Evolutionary conservation across 257 asterid genomes (phyloP).

Genomic region (Mentha longifolia): DNA sequence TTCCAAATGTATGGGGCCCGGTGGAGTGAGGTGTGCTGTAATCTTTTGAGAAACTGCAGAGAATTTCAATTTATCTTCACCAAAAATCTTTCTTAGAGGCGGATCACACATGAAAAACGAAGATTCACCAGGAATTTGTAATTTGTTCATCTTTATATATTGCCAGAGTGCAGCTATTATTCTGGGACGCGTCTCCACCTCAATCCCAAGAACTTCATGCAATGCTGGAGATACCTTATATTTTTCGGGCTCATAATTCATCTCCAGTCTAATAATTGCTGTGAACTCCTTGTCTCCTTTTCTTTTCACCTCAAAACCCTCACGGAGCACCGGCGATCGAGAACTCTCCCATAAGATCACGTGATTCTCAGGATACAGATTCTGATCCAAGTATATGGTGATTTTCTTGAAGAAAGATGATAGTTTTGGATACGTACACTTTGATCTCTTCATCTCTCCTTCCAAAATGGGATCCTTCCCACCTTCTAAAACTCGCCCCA

Average conservation of each 20-base stretch:
- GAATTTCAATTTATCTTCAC: slow-evolving; percentile 89
- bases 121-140: slow-evolving; percentile 72
- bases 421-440: slow-evolving; percentile 55
- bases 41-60: slow-evolving; percentile 71
- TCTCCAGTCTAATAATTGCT: slow-evolving; percentile 81
- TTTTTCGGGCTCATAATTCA: slow-evolving; percentile 73
- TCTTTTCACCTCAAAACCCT: slow-evolving; percentile 92
- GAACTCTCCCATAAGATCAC: slow-evolving; percentile 90
- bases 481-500: slow-evolving; percentile 74
- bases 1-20: slow-evolving; percentile 88
- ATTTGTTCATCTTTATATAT: slow-evolving; percentile 64
- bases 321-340: slow-evolving; percentile 67
- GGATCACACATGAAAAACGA: slow-evolving; percentile 78
- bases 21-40: slow-evolving; percentile 63
- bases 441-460: slow-evolving; percentile 36
- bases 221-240: slow-evolving; percentile 75
- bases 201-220: slow-evolving; percentile 84
- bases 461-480: slow-evolving; percentile 54
- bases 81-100: slow-evolving; percentile 73
- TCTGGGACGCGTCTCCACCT: slow-evolving; percentile 78
- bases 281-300: slow-evolving; percentile 91
- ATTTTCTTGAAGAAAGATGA: slow-evolving; percentile 85
- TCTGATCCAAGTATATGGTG: slow-evolving; percentile 86
- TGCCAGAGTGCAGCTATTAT: slow-evolving; percentile 81
- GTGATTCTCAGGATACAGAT: slow-evolving; percentile 76